Evolutionary conservation across 306 rosid species (phyloP).

Genomic region (Trichosanthes cucumerina): DNA sequence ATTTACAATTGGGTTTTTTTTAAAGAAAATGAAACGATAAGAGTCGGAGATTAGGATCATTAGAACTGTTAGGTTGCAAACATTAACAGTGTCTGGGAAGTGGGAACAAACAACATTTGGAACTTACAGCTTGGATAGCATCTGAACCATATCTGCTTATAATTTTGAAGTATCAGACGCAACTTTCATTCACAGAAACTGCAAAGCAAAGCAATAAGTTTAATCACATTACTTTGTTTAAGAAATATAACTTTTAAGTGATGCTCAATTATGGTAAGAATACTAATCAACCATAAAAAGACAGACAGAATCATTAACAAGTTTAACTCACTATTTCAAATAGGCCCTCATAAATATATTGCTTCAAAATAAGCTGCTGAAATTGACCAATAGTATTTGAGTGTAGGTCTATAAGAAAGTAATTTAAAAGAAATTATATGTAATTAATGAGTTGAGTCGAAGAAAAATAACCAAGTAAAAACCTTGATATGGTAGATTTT

Average conservation of each 20-base stretch:
- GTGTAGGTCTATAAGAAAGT: not conserved
- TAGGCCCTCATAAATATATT: not conserved
- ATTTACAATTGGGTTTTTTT: not conserved
- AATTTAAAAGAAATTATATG: not conserved
- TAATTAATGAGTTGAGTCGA: not conserved
- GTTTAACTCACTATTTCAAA: not conserved
- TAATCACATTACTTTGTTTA: not conserved
- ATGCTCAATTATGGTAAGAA: not conserved
- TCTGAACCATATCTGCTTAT: not conserved
- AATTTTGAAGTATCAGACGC: not conserved
- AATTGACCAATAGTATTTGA: not conserved
- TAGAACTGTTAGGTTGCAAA: not conserved
- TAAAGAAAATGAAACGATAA: not conserved
- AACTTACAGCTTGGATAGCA: not conserved
- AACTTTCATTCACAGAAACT: not conserved
- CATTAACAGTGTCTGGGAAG: not conserved
- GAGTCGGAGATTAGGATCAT: not conserved
- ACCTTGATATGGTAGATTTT: not conserved
- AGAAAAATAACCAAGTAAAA: not conserved
- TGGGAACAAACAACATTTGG: not conserved
- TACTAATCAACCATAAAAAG: not conserved
- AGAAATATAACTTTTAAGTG: not conserved
- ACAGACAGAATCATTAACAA: not conserved
- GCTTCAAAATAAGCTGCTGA: not conserved
- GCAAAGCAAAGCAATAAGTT: not conserved